These are phyloP conservation scores for Chrysophaeum taylorii DNA, from an alignment of 352 stramenopile species.

Conservation along the genomic window DNA sequence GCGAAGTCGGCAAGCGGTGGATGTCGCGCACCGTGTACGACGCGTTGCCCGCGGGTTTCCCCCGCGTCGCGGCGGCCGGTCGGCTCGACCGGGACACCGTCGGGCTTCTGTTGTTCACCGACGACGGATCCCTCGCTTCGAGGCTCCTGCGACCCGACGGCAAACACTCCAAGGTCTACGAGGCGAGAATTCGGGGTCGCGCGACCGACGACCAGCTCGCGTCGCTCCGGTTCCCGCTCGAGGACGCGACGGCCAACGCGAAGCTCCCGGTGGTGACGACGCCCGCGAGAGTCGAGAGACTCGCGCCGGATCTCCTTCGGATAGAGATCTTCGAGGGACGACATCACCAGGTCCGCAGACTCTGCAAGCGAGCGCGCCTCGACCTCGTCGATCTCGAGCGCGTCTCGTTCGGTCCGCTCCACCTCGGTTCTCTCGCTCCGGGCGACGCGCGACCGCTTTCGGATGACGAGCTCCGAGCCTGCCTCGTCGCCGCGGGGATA, in stretches of 20 bases:
- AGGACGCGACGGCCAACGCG: background rate
- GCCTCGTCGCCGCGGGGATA: too few relatives aligned
- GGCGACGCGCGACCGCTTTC: background rate
- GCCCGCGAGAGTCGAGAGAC: background rate
- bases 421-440: background rate
- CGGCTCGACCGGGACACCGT: background rate
- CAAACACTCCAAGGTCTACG: background rate
- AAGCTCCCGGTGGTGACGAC: background rate
- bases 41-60: background rate
- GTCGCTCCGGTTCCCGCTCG: constrained; percentile 1
- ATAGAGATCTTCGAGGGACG: background rate
- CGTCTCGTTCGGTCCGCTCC: background rate
- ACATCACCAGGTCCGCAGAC: background rate
- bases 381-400: background rate
- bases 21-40: constrained; percentile 8
- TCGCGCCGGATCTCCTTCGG: background rate
- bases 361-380: background rate
- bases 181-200: background rate
- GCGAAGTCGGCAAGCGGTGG: too few relatives aligned
- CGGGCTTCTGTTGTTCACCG: constrained; percentile 4
- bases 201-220: background rate
- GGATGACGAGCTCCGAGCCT: background rate
- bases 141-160: background rate
- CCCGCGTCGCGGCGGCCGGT: background rate
- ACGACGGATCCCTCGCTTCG: background rate